A percentile compares a stretch with the other conserved stretches of the same genome.
Evolutionary conservation across 164 flowering plant species (phyloP).

Genomic region (Berberis vulgaris): DNA sequence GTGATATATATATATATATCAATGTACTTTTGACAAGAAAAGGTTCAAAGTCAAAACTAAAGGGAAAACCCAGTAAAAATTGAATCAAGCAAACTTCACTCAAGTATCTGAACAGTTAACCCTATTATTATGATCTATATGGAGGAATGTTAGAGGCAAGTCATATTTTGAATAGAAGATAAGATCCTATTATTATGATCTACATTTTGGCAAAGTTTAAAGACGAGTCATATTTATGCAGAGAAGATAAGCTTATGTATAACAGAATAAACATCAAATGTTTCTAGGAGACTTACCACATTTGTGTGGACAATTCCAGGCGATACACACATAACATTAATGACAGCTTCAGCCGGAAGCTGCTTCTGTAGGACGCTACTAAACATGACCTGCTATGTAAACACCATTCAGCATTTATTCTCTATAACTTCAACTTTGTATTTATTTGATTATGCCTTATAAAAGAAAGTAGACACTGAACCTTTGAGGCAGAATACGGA

Average conservation of each 20-base stretch:
- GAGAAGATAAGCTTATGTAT: neutral
- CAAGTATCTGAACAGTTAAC: too few relatives aligned
- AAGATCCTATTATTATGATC: neutral
- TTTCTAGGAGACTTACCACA: constrained; percentile 57
- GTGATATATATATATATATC: too few relatives aligned
- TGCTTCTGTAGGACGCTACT: constrained; percentile 76
- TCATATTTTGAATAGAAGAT: neutral
- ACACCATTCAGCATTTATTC: neutral
- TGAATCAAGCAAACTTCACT: too few relatives aligned
- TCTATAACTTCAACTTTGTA: neutral
- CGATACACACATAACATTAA: constrained; percentile 72
- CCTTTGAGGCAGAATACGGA: too few relatives aligned
- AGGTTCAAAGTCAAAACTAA: too few relatives aligned
- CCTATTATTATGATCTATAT: too few relatives aligned
- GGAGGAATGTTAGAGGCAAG: too few relatives aligned
- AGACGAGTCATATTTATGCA: too few relatives aligned
- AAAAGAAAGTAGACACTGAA: too few relatives aligned
- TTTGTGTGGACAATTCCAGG: constrained; percentile 94
- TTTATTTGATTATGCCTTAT: neutral
- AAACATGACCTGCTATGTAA: constrained; percentile 77
- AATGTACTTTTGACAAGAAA: too few relatives aligned
- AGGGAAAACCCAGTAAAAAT: too few relatives aligned
- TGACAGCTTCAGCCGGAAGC: constrained; percentile 87
- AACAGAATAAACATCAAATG: neutral
- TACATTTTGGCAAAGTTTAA: neutral